Evolutionary conservation across 1,284 basidiomycete species (phyloP), one percentile per base, ranked within the genome.

Genomic region (Austropuccinia psidii): DNA sequence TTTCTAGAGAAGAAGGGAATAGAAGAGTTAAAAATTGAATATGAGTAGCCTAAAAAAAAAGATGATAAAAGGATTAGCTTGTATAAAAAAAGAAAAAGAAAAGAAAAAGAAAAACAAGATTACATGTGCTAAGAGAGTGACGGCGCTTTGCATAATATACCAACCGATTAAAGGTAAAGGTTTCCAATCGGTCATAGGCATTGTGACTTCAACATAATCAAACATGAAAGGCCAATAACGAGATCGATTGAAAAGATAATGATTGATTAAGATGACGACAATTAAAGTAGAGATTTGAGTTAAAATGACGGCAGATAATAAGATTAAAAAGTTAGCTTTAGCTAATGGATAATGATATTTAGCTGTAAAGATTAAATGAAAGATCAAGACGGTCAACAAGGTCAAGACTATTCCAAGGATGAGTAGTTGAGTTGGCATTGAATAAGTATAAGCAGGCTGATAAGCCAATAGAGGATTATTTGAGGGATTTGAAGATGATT

Each of bases 11-110:
- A 4, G 96, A 98, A 0, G 95, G 95, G 80, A 92, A 99, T 21
- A 99, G 85, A 5, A 98, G 86, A 2, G 95, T 96, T 72, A 99
- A 84, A 82, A 98, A 98, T 81, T 98, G 96, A 69, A 99, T 97
- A 82, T 98, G 94, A 0, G 95, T 96, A 75, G 93, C 89, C 91
- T 96, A 79, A 5, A 9, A 67, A 47, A 49, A 69, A 15, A 76
- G 15, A 1, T 64, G 47, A 61, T 69, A 39, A 75, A 47, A 60
- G 21, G 64, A 43, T 24, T 19, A 65, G 37, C 15, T 68, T 19
- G 11, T 6, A 41, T 65, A 1, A 24, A 43, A 35, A 60, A 41
- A 58, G 43, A 52, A n/a, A 24, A 24, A 49, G 52, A 21, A 19
- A 47, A 35, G 27, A 41, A 35, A 69, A 24, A 50, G 62, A 45